Percentiles rank a stretch among this genome's conserved stretches.
These are phyloP conservation scores for Hypoxylon sp. DNA, from an alignment of 2,329 filamentous ascomycete species.

Conservation along the genomic window DNA sequence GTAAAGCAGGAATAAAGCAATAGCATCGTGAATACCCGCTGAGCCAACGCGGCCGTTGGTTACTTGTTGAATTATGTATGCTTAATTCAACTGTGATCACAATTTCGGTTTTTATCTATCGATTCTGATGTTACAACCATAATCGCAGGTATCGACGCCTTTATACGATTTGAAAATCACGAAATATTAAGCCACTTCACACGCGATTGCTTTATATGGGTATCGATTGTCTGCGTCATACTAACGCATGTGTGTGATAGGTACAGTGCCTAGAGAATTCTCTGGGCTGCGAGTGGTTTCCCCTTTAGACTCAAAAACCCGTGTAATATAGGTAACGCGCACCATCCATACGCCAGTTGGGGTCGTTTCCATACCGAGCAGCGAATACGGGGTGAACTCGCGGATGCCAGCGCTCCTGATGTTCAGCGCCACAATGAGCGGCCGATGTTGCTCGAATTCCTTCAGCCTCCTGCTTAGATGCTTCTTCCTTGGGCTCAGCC, in stretches of 20 bases:
- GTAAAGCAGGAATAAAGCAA: too few species aligned
- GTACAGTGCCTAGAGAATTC: not conserved
- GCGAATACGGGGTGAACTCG: slow-evolving; percentile 14
- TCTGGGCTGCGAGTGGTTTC: not conserved
- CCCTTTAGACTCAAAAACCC: not conserved
- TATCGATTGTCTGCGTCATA: not conserved
- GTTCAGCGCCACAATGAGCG: not conserved
- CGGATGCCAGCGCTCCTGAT: not conserved
- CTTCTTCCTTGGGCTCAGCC: not conserved
- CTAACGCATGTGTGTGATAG: not conserved
- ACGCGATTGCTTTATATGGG: not conserved
- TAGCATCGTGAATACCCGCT: too few species aligned
- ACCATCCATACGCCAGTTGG: slow-evolving; percentile 2
- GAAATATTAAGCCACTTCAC: not conserved
- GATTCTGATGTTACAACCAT: not conserved
- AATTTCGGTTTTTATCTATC: not conserved
- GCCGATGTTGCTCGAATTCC: not conserved
- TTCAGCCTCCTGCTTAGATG: not conserved
- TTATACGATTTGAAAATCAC: not conserved
- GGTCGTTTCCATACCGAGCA: slow-evolving; percentile 10
- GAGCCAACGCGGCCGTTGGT: not conserved
- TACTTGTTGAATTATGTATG: not conserved
- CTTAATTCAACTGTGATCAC: not conserved
- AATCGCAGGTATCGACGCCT: not conserved
- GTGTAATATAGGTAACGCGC: not conserved